Evolutionary conservation across 805 yeast genomes (phyloP).

Genomic region (Scheffersomyces amazonensis): DNA sequence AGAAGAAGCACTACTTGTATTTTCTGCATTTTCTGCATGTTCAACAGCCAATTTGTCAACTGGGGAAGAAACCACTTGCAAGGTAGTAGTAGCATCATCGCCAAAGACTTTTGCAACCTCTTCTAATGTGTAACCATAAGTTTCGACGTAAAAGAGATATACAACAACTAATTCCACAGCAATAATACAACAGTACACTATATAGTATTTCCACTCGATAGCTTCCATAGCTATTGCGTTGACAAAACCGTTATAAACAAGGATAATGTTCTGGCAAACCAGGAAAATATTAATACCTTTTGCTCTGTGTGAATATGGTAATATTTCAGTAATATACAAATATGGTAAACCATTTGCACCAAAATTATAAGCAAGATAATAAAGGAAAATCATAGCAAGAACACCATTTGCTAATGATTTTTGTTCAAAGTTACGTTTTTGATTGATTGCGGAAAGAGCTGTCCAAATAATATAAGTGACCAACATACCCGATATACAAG

Average conservation of each 20-base stretch:
- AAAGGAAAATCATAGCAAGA: conserved; percentile 22
- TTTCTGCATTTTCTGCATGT: conserved; percentile 4
- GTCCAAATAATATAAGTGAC: conserved; percentile 22
- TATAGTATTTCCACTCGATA: conserved; percentile 43
- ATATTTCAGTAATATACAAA: conserved; percentile 43
- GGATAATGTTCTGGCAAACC: conserved; percentile 14
- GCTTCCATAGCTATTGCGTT: conserved; percentile 40
- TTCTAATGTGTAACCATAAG: conserved; percentile 41
- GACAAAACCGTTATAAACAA: conserved; percentile 25
- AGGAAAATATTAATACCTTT: conserved; percentile 35
- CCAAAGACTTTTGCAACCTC: conserved; percentile 43
- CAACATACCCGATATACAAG: conserved; percentile 25
- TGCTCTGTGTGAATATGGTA: conserved; percentile 38
- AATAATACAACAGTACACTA: conserved; percentile 32
- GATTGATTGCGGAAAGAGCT: conserved; percentile 19
- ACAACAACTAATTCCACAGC: conserved; percentile 25
- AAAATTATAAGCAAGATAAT: conserved; percentile 17
- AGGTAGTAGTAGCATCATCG: conserved; percentile 16
- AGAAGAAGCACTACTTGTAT: neutral
- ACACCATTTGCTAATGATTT: conserved; percentile 15
- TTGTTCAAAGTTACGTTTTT: conserved; percentile 12
- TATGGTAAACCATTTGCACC: conserved; percentile 47
- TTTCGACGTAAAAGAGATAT: conserved; percentile 39
- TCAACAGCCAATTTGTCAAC: conserved; percentile 4
- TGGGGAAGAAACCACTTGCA: conserved; percentile 4